Evolutionary conservation across 164 flowering plant genomes (phyloP), one percentile per base, ranked within the genome.

Genomic region (Euptelea pleiosperma): DNA sequence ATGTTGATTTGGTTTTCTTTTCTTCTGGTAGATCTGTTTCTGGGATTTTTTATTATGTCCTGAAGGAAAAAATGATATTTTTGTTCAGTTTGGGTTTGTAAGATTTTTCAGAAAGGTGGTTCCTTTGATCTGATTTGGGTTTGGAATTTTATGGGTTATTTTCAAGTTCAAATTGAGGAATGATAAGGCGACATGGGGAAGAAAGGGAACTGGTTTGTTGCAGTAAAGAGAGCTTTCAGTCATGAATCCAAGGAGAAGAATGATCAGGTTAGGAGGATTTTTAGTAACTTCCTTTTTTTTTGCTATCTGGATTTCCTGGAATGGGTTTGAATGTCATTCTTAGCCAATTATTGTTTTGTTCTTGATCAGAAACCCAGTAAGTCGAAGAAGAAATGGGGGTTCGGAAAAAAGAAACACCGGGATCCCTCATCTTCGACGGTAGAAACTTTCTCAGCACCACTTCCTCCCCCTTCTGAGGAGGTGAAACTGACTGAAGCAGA

Each of bases 211-310:
- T 82, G 87, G 85, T 77, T 82, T 57, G 53, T 69, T 53, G 76
- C 82, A 29, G 80, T 84, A 47, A 82, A 72, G 78, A 80, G 61
- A 69, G 85, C 78, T 24, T 63, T 85, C 45, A 71, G 76, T 53
- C 74, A 78, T 15, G 70, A 68, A 4, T 64, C 75, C 62, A 77
- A 77, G 62, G 75, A 72, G 67, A 70, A 69, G 70, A 75, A 70
- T 57, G 71, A 73, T 5, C 65, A 78, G 83, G 89, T 83, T 58
- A 57, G 34, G 21, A 18, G 6, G 25, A 39, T 5, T 28, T n/a
- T 1, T 24, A 4, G n/a, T n/a, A 37, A 26, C 8, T 8, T 8
- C 45, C 2, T 11, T 41, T 59, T 8, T 25, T 21, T 47, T 29
- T 26, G 8, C 24, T 39, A 14, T 35, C 0, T 40, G 11, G 31